These are phyloP conservation scores for Pueraria montana DNA, from an alignment of 306 rosid species.

Conservation along the genomic window DNA sequence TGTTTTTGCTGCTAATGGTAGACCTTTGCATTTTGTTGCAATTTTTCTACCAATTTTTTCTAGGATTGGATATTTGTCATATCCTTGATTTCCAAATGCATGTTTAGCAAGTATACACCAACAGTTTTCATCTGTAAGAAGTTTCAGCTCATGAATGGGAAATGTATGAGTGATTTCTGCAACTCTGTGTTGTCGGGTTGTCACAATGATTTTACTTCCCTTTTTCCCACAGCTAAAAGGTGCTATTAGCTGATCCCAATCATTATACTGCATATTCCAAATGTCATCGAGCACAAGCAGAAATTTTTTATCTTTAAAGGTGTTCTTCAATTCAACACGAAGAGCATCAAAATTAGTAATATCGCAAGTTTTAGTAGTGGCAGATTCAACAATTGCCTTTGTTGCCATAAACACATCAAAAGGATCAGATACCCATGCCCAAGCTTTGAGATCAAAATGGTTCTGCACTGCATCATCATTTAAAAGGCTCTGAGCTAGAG, in stretches of 20 bases:
- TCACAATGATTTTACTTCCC: conserved; percentile 55
- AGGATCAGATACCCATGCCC: too few species aligned
- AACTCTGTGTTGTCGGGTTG: neutral
- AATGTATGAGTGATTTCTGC: neutral
- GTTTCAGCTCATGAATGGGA: neutral
- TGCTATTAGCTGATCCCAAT: conserved; percentile 48
- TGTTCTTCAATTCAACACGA: conserved; percentile 50
- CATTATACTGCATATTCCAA: conserved; percentile 54
- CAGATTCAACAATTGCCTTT: too few species aligned
- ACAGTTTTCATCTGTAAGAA: neutral
- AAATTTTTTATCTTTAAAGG: conserved; percentile 45
- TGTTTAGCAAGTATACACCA: conserved; percentile 50
- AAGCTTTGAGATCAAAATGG: too few species aligned
- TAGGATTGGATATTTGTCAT: conserved; percentile 19
- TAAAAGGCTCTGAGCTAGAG: too few species aligned
- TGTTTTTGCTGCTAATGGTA: conserved; percentile 47
- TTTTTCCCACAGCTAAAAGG: conserved; percentile 45
- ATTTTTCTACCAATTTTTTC: conserved; percentile 51
- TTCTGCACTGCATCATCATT: too few species aligned
- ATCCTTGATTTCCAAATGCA: conserved; percentile 44
- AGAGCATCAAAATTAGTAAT: too few species aligned
- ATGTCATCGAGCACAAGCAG: conserved; percentile 61
- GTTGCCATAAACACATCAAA: too few species aligned
- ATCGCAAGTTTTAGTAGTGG: too few species aligned
- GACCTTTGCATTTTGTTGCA: neutral